Base-by-base conservation (phyloP, 495 filamentous ascomycete species). In the Penicillium atrosanguineum region DNA sequence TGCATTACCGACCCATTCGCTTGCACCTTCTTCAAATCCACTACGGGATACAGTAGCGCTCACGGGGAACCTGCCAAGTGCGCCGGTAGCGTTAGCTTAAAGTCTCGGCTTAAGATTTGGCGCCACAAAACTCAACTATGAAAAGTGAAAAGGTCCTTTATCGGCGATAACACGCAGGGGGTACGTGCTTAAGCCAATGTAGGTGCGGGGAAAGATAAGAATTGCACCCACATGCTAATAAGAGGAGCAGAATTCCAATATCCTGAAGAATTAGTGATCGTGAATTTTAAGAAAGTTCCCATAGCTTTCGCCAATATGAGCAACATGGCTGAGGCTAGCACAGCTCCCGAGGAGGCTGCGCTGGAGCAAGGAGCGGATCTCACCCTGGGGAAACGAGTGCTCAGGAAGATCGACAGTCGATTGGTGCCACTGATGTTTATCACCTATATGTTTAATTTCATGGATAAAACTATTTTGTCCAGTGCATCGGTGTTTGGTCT, bases 381-480 rank as follows among this genome's bases (percentile, higher is more conserved):
- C 12, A 16, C 40, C 31, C 8, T 56, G 16, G 54, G 54, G 7
- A 61, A 56, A 40, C 39, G 56, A 26, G 58, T 65, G 16, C 37
- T 79, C 45, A 60, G 67, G 34, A 82, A 82, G 63, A 80, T 81
- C 44, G 79, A 82, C 56, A 59, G 56, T 46, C 67, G 74, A 48
- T 26, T 82, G 19, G 69, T 82, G 55, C 79, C 79, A 0, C 63
- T 75, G 12, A 26, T 70, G 12, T 70, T 68, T 20, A 26, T 64
- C 9, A 66, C 65, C 0, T 70, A 70, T 20, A 68, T 62, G 59
- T 55, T 82, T 15, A 78, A 79, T 46, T 80, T 75, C 45, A 73
- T 83, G 56, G 79, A 83, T 52, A 81, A 82, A 46, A 77, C 76
- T 11, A 80, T 81, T 3, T 61, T 83, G 7, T 81, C 78, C 4